Base-by-base conservation (phyloP, 768 basidiomycete genomes). In the Lactifluus pinguis region DNA sequence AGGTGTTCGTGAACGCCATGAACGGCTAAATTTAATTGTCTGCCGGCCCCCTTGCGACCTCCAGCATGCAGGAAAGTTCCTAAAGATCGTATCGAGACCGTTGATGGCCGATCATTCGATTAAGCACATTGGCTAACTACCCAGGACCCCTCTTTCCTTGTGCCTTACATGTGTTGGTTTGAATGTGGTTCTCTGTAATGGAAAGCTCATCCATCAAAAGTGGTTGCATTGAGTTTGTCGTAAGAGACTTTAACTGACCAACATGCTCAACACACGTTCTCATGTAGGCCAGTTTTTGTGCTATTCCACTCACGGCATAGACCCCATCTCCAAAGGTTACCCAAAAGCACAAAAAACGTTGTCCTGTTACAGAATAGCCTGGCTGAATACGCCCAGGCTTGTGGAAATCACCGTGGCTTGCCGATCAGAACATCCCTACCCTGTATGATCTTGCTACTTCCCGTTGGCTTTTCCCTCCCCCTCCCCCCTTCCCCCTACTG, bases 101-200 rank as follows among this genome's bases (percentile, higher is more conserved):
- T 41, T 32, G 44, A 61, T 56, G 36, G 9, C 60, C 60, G 60
- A 32, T 61, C 60, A 17, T 56, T 14, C 50, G 10, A 55, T 17
- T 10, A 14, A 39, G 10, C 29, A 15, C 25, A 44, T 59, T 51
- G 29, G 49, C 36, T 30, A 50, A 51, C 41, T 29, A 32, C 25
- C 17, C 13, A 21, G n/a, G 7, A 29, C 21, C 50, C 50, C 25
- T 11, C 17, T 32, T 55, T 10, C 34, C 25, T 36, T 25, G 47
- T 57, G 34, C 14, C 49, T 34, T 30, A 15, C 34, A 17, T 41
- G 25, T 19, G 39, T 21, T 25, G n/a, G 29, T n/a, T 15, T 34
- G 19, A 52, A 19, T 30, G 30, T 32, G 3, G 42, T 44, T 6
- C 36, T 52, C 7, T 7, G 11, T 29, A 47, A 56, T 39, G 55